These are phyloP conservation scores for Spinellus fusiger DNA, from an alignment of 192 early-diverging fungal species.

Conservation along the genomic window DNA sequence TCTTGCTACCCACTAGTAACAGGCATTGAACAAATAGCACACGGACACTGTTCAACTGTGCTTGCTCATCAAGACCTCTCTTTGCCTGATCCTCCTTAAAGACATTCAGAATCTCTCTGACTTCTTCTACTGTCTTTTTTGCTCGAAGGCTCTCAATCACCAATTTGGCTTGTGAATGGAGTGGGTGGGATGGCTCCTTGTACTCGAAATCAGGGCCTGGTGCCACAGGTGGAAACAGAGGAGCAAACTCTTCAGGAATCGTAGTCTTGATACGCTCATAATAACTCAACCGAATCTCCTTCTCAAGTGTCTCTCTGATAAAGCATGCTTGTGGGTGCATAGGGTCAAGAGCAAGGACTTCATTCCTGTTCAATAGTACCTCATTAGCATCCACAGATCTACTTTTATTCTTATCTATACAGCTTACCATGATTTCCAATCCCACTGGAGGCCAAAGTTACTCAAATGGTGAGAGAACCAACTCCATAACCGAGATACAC, in stretches of 20 bases:
- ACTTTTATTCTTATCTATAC: background rate
- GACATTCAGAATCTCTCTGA: constrained; percentile 35
- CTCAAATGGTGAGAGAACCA: constrained; percentile 92
- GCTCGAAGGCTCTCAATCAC: constrained; percentile 38
- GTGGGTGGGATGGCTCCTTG: constrained; percentile 43
- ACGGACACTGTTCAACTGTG: constrained; percentile 54
- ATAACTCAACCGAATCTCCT: constrained; percentile 82
- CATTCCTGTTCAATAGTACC: constrained; percentile 40
- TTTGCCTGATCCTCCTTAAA: constrained; percentile 34
- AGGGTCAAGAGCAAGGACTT: constrained; percentile 41
- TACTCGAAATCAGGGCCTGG: constrained; percentile 73
- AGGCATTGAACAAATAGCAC: constrained; percentile 80
- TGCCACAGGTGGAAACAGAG: constrained; percentile 51
- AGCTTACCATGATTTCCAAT: constrained; percentile 77
- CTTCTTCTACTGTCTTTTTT: constrained; percentile 43
- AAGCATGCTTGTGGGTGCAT: constrained; percentile 63
- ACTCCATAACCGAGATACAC: constrained; percentile 72
- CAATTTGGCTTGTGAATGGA: constrained; percentile 32
- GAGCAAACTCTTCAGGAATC: constrained; percentile 61
- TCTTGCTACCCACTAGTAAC: constrained; percentile 84
- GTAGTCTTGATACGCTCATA: constrained; percentile 79
- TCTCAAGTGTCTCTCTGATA: constrained; percentile 81
- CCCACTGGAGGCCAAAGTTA: constrained; percentile 89
- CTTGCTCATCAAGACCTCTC: constrained; percentile 18
- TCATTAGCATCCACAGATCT: too few species aligned